phyloP scores from a whole-genome alignment of 2,329 filamentous ascomycete species.

The Aspergillus sojae region DNA sequence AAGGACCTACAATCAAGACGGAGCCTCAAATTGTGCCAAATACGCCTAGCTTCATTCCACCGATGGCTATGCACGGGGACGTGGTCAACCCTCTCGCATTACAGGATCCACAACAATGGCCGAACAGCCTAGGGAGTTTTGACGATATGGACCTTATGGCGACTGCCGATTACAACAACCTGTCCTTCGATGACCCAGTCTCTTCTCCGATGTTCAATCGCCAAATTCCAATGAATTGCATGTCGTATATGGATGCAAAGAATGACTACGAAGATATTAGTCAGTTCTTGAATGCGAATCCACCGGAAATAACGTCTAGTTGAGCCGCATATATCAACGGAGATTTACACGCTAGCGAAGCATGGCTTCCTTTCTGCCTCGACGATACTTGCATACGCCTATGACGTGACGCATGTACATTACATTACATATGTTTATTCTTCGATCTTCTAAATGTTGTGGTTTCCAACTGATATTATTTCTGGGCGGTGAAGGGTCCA shows the following conservation, averaged over 20 bases:
- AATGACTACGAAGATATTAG: constrained; percentile 44
- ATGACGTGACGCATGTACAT: constrained; percentile 39
- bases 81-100: constrained; percentile 42
- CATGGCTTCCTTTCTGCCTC: neutral
- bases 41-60: constrained; percentile 26
- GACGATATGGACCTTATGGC: constrained; percentile 39
- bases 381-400: constrained; percentile 24
- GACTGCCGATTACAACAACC: constrained; percentile 31
- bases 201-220: constrained; percentile 41
- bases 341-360: neutral
- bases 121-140: constrained; percentile 29
- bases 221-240: constrained; percentile 37
- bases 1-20: constrained; percentile 31
- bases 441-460: constrained; percentile 13
- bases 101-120: constrained; percentile 34
- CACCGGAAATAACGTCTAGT: constrained; percentile 41
- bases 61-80: constrained; percentile 33
- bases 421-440: constrained; percentile 34
- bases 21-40: constrained; percentile 27
- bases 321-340: constrained; percentile 16
- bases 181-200: constrained; percentile 38
- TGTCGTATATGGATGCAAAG: constrained; percentile 35
- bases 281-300: constrained; percentile 43
- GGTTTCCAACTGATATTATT: neutral
- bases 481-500: constrained; percentile 8